Conservation (phyloP, 176 grass and related monocot species). For the Carex cristatella region DNA sequence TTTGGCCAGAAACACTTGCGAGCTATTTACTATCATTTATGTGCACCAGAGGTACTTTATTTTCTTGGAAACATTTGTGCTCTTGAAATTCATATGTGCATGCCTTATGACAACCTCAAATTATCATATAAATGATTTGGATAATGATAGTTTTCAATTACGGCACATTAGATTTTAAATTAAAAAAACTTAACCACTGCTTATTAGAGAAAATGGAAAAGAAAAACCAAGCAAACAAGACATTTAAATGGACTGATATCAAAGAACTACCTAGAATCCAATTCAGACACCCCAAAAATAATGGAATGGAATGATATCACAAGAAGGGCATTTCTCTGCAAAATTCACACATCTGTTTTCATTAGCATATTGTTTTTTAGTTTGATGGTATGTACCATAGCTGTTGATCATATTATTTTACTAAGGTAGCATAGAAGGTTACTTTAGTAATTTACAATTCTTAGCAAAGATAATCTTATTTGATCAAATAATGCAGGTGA, state of each 20-base stretch:
- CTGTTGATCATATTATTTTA: background rate
- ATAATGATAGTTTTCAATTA: background rate
- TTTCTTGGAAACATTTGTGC: background rate
- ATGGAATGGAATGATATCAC: background rate
- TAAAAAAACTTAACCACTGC: background rate
- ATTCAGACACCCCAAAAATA: too few relatives aligned
- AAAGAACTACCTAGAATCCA: too few relatives aligned
- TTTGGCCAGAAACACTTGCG: conserved; percentile 4
- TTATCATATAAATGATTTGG: background rate
- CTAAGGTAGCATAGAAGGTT: background rate
- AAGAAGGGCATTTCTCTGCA: background rate
- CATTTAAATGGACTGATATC: too few relatives aligned
- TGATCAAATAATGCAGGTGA: background rate
- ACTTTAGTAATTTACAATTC: background rate
- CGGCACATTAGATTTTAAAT: background rate
- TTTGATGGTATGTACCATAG: background rate
- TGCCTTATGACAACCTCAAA: background rate
- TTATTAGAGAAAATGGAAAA: background rate
- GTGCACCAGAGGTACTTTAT: conserved; percentile 14
- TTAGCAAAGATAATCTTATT: background rate
- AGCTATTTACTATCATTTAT: conserved; percentile 19
- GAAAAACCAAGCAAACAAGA: too few relatives aligned
- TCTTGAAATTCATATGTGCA: background rate
- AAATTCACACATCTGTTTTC: background rate
- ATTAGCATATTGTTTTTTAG: too few relatives aligned